Percentiles rank a stretch among this genome's conserved stretches.
Evolutionary conservation across 1,139 yeast species (phyloP).

Genomic region (Blastobotrys elegans): DNA sequence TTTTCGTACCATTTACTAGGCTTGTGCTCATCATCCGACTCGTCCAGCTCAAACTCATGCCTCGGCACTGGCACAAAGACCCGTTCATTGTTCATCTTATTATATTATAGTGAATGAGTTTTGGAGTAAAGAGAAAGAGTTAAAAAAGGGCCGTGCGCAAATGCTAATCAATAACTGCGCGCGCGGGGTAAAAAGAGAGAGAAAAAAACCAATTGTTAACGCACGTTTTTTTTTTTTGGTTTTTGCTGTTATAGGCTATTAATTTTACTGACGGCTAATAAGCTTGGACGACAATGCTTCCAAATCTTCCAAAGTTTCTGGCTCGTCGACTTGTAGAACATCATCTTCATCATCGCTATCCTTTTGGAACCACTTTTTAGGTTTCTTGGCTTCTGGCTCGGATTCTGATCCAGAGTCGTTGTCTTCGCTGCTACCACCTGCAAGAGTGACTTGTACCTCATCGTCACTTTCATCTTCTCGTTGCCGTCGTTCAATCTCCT

Average conservation of each 20-base stretch:
- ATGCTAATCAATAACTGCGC: too few species aligned
- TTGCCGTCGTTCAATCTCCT: constrained; percentile 59
- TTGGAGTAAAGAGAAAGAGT: too few species aligned
- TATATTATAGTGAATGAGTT: too few species aligned
- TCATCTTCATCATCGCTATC: constrained; percentile 32
- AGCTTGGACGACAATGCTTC: constrained; percentile 84
- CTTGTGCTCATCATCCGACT: neutral
- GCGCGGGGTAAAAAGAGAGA: too few species aligned
- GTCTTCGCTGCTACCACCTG: too few species aligned
- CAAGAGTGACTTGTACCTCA: constrained; percentile 34
- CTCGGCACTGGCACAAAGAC: neutral
- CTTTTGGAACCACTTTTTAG: constrained; percentile 5
- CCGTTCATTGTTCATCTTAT: too few species aligned
- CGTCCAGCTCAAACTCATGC: neutral
- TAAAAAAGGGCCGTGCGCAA: too few species aligned
- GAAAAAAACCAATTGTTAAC: too few species aligned
- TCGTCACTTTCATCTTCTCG: constrained; percentile 38
- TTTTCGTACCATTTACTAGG: neutral
- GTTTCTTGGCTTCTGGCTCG: constrained; percentile 13
- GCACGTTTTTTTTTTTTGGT: too few species aligned
- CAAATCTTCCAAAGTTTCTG: constrained; percentile 86
- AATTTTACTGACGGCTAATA: constrained; percentile 11
- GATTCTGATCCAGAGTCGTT: constrained; percentile 21
- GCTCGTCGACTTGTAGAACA: constrained; percentile 74
- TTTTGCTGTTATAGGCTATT: too few species aligned